Conservation (phyloP, 768 basidiomycete genomes). For the Leccinum imitatum region DNA sequence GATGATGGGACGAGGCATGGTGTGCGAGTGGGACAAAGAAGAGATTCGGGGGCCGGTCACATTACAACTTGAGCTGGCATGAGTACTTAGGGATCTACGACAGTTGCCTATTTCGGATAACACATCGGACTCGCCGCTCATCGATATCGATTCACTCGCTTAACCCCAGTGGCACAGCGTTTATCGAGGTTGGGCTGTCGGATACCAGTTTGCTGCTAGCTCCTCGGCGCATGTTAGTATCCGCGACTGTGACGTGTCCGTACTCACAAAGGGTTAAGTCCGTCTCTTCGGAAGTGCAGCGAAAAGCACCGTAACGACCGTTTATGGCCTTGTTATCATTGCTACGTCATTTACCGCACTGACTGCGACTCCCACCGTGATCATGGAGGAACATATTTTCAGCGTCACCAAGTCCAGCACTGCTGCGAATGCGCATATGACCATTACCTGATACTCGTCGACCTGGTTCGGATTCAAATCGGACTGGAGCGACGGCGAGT, state of each 20-base stretch:
- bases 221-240: background rate
- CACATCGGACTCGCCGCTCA: background rate
- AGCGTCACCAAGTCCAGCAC: slow-evolving; percentile 17
- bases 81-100: slow-evolving; percentile 21
- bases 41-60: slow-evolving; percentile 4
- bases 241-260: slow-evolving; percentile 28
- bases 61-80: slow-evolving; percentile 5
- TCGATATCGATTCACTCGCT: background rate
- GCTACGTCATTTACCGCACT: slow-evolving; percentile 54
- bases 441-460: slow-evolving; percentile 24
- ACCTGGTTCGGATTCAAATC: background rate
- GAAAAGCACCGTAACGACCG: slow-evolving; percentile 56
- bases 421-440: slow-evolving; percentile 15
- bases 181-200: slow-evolving; percentile 17
- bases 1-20: slow-evolving; percentile 89
- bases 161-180: background rate
- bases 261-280: background rate
- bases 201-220: slow-evolving; percentile 9
- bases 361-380: slow-evolving; percentile 25
- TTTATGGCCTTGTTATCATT: slow-evolving; percentile 53
- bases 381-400: background rate
- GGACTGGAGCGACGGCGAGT: background rate
- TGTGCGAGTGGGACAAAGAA: slow-evolving; percentile 10
- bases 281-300: slow-evolving; percentile 41
- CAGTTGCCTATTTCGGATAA: slow-evolving; percentile 26